Evolutionary conservation across 176 grass and related monocot genomes (phyloP), one percentile per base, ranked within the genome.

Genomic region (Puccinellia tenuiflora): DNA sequence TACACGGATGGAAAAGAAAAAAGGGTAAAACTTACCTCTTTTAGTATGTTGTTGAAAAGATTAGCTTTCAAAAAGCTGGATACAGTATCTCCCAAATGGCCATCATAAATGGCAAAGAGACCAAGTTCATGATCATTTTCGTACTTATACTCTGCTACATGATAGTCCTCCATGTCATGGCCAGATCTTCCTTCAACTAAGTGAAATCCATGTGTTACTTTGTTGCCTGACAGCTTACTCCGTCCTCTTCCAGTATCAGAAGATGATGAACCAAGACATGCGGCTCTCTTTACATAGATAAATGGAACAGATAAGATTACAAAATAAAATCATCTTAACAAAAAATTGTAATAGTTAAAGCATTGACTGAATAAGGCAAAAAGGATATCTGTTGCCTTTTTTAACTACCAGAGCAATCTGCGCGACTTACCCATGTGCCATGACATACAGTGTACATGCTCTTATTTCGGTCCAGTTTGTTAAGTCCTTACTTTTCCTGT

Each of bases 141-240:
- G 28, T 75, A 86, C 89, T 88, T 98, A 81, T 98, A 98, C 67
- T 91, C 83, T 5, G 92, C 90, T 59, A 93, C 96, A 88, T 91
- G 96, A 45, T 95, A 93, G 79, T 98, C 92, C 85, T 98, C 96
- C 96, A 98, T 98, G 61, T 95, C 89, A 85, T 98, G 92, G 18
- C 90, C 91, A 82, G 91, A 88, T 90, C 84, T 91, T 55, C 96
- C 89, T 89, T 98, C 92, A 5, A 90, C 87, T 86, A 98, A 84
- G 80, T 95, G 89, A 75, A 98, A 95, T 34, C 87, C 96, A 80
- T 93, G 92, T 30, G 83, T 90, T 24, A 94, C 70, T 92, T 85
- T 92, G 80, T 97, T 93, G 84, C 85, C 83, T 78, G 95, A 94
- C 84, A 86, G 84, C 75, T 94, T 98, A 76, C 95, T 98, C 45